Conservation (phyloP, 306 rosid genomes). For the Begonia masoniana region DNA sequence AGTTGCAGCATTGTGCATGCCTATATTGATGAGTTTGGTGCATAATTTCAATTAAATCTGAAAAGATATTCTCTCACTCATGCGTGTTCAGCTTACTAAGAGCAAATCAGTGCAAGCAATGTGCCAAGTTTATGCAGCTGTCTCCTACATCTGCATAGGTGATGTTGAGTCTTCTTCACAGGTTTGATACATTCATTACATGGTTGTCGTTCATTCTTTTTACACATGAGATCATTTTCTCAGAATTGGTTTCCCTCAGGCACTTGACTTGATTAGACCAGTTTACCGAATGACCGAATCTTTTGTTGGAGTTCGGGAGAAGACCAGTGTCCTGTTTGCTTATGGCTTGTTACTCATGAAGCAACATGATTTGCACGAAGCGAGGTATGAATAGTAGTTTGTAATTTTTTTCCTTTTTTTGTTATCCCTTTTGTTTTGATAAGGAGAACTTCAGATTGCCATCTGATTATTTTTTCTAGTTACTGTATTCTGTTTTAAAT, state of each 20-base stretch:
- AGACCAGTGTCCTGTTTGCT: slow-evolving; percentile 83
- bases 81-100: slow-evolving; percentile 54
- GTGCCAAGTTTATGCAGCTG: slow-evolving; percentile 91
- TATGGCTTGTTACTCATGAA: slow-evolving; percentile 88
- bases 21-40: slow-evolving; percentile 6
- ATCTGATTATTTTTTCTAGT: too few relatives aligned
- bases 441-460: too few relatives aligned
- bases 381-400: slow-evolving; percentile 34
- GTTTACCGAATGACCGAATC: slow-evolving; percentile 85
- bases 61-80: background rate
- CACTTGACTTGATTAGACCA: slow-evolving; percentile 88
- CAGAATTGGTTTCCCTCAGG: slow-evolving; percentile 25
- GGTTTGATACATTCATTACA: slow-evolving; percentile 26
- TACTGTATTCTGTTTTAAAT: too few relatives aligned
- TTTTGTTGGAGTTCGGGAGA: slow-evolving; percentile 96
- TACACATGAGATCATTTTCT: too few relatives aligned
- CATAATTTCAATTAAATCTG: background rate
- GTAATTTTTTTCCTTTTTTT: too few relatives aligned
- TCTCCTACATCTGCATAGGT: slow-evolving; percentile 87
- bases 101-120: slow-evolving; percentile 91
- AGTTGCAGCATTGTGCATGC: slow-evolving; percentile 4
- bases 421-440: too few relatives aligned
- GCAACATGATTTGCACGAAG: slow-evolving; percentile 93
- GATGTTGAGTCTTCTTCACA: slow-evolving; percentile 89
- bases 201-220: too few relatives aligned